These are phyloP conservation scores for Medicago ruthenica DNA, from an alignment of 306 rosid genomes.

Conservation along the genomic window DNA sequence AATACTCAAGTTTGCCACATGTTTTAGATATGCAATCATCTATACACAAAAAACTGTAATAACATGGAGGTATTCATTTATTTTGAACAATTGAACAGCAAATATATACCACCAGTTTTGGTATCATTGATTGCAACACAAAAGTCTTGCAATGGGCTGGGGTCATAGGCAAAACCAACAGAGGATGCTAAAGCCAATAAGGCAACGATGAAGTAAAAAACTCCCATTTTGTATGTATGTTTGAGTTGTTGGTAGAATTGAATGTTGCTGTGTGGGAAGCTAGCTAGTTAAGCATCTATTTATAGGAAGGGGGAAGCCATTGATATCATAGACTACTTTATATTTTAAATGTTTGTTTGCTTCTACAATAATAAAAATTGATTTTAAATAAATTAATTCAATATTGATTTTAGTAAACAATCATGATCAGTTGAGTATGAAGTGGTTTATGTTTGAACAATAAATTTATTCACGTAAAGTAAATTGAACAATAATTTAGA, in stretches of 20 bases:
- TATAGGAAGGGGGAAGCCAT: constrained; percentile 28
- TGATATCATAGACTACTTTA: not conserved
- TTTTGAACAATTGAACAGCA: not conserved
- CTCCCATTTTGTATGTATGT: constrained; percentile 16
- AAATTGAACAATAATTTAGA: too few relatives aligned
- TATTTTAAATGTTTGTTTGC: too few relatives aligned
- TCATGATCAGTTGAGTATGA: too few relatives aligned
- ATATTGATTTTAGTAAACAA: too few relatives aligned
- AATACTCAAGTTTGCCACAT: too few relatives aligned
- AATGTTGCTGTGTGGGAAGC: constrained; percentile 7
- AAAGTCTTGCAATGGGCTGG: constrained; percentile 49
- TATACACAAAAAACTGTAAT: not conserved
- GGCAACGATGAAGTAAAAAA: not conserved
- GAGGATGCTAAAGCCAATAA: constrained; percentile 42
- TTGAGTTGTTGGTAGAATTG: constrained; percentile 7
- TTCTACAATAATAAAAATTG: too few relatives aligned
- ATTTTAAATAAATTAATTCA: too few relatives aligned
- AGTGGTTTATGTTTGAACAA: too few relatives aligned
- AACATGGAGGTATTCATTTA: too few relatives aligned
- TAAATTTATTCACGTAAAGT: too few relatives aligned
- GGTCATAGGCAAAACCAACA: constrained; percentile 47
- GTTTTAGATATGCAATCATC: not conserved
- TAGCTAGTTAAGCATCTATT: constrained; percentile 21
- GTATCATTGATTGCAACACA: constrained; percentile 50
- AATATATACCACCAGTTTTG: constrained; percentile 42